Evolutionary conservation across 257 asterid genomes (phyloP).

Genomic region (Voacanga thouarsii): DNA sequence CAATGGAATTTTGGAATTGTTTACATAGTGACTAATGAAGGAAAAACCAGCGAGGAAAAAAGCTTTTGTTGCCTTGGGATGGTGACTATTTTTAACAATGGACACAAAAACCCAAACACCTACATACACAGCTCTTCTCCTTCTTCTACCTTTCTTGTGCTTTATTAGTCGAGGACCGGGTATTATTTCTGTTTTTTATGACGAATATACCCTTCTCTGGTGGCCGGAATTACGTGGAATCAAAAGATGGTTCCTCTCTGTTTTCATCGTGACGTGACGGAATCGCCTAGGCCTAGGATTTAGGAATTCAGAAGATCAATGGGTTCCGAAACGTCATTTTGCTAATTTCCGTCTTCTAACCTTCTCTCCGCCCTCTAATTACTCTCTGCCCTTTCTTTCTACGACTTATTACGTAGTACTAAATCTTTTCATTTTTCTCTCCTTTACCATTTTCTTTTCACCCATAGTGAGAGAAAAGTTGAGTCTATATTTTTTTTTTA

Average conservation of each 20-base stretch:
- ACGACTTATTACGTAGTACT: too few relatives aligned
- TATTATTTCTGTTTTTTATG: background rate
- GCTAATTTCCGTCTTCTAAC: background rate
- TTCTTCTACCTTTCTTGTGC: background rate
- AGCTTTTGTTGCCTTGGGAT: background rate
- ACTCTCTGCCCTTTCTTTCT: background rate
- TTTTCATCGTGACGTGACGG: slow-evolving; percentile 15
- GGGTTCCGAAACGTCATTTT: background rate
- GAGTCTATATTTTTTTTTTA: too few relatives aligned
- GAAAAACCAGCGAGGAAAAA: background rate
- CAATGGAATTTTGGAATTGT: slow-evolving; percentile 1
- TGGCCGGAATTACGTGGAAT: slow-evolving; percentile 4
- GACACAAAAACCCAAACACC: background rate
- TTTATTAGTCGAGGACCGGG: background rate
- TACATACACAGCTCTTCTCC: background rate
- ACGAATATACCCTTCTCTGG: slow-evolving; percentile 10
- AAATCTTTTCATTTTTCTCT: background rate
- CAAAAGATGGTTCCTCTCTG: background rate
- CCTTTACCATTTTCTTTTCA: too few relatives aligned
- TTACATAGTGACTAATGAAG: background rate
- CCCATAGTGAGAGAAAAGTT: too few relatives aligned
- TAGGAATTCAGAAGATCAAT: background rate
- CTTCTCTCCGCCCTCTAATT: background rate
- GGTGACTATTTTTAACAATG: background rate
- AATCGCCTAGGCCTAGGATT: background rate